Conservation (phyloP, 1,139 yeast genomes). For the Yamadazyma oceani region DNA sequence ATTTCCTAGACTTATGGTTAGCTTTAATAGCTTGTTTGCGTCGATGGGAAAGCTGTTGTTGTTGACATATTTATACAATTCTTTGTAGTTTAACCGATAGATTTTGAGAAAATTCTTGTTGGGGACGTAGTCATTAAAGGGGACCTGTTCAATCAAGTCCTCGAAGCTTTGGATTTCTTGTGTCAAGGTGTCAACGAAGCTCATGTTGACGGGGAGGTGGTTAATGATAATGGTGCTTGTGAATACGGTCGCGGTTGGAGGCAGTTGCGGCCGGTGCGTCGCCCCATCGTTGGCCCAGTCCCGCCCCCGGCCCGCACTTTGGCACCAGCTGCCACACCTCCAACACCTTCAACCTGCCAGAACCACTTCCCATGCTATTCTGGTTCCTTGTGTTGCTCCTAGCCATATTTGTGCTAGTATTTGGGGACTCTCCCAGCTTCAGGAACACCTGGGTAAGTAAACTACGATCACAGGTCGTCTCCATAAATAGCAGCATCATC, state of each 20-base stretch:
- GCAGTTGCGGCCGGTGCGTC: no score
- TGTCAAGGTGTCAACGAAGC: constrained; percentile 17
- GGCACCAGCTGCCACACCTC: no score
- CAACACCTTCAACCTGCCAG: no score
- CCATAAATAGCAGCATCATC: constrained; percentile 4
- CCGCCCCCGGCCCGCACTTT: no score
- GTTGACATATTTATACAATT: constrained; percentile 22
- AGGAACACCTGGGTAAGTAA: constrained; percentile 34
- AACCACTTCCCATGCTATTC: no score
- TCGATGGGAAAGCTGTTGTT: constrained; percentile 35
- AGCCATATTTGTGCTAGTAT: constrained; percentile 27
- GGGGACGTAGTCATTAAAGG: constrained; percentile 27
- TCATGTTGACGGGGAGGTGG: constrained; percentile 11
- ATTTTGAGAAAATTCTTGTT: constrained; percentile 28
- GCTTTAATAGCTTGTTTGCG: constrained; percentile 38
- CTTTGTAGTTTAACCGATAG: constrained; percentile 32
- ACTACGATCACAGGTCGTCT: constrained; percentile 15
- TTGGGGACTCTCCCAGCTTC: constrained; percentile 56
- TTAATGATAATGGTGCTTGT: no score
- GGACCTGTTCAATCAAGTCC: constrained; percentile 34
- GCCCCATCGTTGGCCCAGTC: no score
- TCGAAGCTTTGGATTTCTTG: constrained; percentile 31
- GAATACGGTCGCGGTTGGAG: no score
- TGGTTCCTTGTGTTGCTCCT: not conserved
- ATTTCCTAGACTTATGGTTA: constrained; percentile 47